phyloP scores from a whole-genome alignment of 495 filamentous ascomycete species.

The Halenospora varia region DNA sequence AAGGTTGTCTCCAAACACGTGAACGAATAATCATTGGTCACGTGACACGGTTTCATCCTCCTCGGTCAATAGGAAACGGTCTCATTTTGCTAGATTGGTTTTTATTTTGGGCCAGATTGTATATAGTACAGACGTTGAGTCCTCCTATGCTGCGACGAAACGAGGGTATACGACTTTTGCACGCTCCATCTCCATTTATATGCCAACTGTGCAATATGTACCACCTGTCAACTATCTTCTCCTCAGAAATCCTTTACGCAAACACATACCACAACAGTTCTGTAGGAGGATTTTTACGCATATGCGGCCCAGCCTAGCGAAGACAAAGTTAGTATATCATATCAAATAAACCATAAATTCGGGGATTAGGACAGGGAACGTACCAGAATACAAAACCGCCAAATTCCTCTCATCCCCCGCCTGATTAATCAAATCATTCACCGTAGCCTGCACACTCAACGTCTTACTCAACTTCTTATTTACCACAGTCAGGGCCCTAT shows the following conservation, averaged over 20 bases:
- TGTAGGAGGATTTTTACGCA: constrained; percentile 37
- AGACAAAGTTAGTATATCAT: constrained; percentile 15
- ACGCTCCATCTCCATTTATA: no score
- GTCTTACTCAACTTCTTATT: constrained; percentile 92
- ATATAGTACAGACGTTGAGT: no score
- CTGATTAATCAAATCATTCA: constrained; percentile 95
- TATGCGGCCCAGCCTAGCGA: constrained; percentile 61
- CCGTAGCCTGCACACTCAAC: constrained; percentile 87
- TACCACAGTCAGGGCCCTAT: constrained; percentile 86
- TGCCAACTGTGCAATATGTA: neutral
- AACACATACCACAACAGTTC: no score
- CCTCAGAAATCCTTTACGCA: no score
- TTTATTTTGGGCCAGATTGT: no score
- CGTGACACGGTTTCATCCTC: no score
- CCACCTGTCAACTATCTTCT: neutral
- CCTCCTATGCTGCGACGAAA: no score
- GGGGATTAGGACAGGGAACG: constrained; percentile 30
- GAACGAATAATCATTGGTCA: no score
- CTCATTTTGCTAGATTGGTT: no score
- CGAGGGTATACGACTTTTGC: neutral
- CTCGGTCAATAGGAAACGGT: no score
- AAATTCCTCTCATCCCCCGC: constrained; percentile 91
- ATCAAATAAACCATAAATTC: no score
- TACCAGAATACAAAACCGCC: constrained; percentile 87
- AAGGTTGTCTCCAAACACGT: no score